Conservation (phyloP, 1,284 basidiomycete species). For the Heterobasidion irregulare region DNA sequence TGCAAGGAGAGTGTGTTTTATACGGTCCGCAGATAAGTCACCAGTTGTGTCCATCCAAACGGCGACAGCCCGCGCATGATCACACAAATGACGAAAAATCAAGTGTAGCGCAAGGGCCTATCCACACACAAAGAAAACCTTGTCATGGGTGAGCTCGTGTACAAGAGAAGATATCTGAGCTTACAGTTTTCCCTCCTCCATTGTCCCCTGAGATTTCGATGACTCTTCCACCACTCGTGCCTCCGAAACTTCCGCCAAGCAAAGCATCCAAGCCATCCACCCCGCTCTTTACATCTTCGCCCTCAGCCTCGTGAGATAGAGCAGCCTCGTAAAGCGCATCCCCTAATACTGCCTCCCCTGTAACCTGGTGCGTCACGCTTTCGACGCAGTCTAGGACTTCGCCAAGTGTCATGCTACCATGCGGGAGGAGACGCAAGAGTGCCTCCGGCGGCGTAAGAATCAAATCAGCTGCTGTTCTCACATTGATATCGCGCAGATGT, state of each 20-base stretch:
- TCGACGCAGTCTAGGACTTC: slow-evolving; percentile 35
- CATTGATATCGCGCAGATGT: slow-evolving; percentile 30
- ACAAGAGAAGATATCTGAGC: slow-evolving; percentile 1
- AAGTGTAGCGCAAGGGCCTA: slow-evolving; percentile 54
- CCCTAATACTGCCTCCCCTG: slow-evolving; percentile 34
- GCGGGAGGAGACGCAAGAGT: slow-evolving; percentile 40
- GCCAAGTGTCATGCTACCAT: slow-evolving; percentile 34
- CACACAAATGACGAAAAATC: slow-evolving; percentile 40
- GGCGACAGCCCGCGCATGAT: slow-evolving; percentile 26
- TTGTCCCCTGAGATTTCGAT: slow-evolving; percentile 59
- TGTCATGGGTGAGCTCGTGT: background rate
- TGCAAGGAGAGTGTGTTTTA: slow-evolving; percentile 27
- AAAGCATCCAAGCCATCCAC: slow-evolving; percentile 40
- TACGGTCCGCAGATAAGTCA: slow-evolving; percentile 49
- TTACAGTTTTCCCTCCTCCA: slow-evolving; percentile 58
- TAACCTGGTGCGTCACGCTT: slow-evolving; percentile 28
- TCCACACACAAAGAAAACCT: background rate
- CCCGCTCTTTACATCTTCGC: slow-evolving; percentile 22
- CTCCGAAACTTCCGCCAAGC: slow-evolving; percentile 34
- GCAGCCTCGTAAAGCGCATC: slow-evolving; percentile 26
- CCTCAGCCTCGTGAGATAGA: slow-evolving; percentile 13
- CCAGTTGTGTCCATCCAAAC: slow-evolving; percentile 69
- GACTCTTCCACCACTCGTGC: slow-evolving; percentile 27
- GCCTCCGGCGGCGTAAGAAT: slow-evolving; percentile 41
- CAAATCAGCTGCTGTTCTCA: slow-evolving; percentile 50